Evolutionary conservation across 108 stramenopile species (phyloP).

Genomic region (Parietichytrium sp.): DNA sequence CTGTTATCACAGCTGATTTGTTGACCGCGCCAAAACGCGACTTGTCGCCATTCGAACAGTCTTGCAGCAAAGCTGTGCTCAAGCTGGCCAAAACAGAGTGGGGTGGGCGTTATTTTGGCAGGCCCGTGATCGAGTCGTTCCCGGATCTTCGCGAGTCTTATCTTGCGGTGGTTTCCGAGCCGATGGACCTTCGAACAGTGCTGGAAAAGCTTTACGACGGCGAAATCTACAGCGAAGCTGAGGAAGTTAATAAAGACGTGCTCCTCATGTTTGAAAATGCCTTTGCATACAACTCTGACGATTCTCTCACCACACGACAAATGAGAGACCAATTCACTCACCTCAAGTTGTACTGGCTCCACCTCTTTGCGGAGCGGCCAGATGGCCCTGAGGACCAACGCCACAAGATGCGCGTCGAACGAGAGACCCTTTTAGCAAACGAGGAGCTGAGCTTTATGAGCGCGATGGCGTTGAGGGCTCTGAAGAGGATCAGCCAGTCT

Average conservation of each 20-base stretch:
- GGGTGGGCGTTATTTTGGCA: slow-evolving; percentile 11
- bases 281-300: background rate
- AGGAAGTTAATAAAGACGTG: slow-evolving; percentile 26
- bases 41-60: background rate
- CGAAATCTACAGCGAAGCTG: background rate
- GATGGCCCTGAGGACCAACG: background rate
- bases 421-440: background rate
- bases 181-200: slow-evolving; percentile 33
- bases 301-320: background rate
- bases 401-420: background rate
- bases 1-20: background rate
- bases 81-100: background rate
- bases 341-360: background rate
- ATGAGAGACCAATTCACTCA: slow-evolving; percentile 11
- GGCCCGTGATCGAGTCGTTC: slow-evolving; percentile 18
- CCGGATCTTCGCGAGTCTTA: background rate
- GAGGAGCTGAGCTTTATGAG: slow-evolving; percentile 12
- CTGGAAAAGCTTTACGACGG: background rate
- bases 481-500: background rate
- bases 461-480: too few relatives aligned
- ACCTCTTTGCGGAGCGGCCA: slow-evolving; percentile 16
- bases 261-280: slow-evolving; percentile 11
- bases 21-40: background rate
- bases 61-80: background rate
- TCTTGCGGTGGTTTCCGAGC: background rate